Evolutionary conservation across 345 rosid species (phyloP).

Genomic region (Boechera divaricarpa): DNA sequence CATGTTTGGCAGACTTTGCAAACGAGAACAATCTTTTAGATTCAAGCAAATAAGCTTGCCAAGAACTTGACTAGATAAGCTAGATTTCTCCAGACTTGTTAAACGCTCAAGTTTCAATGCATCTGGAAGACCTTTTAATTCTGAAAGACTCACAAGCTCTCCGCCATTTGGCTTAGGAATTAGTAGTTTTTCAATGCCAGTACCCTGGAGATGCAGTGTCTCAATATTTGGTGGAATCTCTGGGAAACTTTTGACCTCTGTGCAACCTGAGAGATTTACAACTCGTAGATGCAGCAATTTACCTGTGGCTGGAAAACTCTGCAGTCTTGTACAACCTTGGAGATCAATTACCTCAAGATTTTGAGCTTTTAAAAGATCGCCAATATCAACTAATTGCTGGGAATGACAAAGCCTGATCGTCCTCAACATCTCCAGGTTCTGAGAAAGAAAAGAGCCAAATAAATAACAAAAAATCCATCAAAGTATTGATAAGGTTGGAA

Average conservation of each 20-base stretch:
- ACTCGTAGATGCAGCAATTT: neutral
- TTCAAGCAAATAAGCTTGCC: slow-evolving; percentile 13
- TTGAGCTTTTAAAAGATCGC: neutral
- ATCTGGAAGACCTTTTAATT: neutral
- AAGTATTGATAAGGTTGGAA: neutral
- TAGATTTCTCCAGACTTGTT: neutral
- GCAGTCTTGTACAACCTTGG: slow-evolving; percentile 7
- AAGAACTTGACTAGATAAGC: neutral
- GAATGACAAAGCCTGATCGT: slow-evolving; percentile 14
- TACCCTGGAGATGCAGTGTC: neutral
- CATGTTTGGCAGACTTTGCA: slow-evolving; percentile 20
- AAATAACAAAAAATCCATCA: neutral
- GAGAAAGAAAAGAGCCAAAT: neutral
- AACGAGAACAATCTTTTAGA: slow-evolving; percentile 11
- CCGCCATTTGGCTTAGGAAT: neutral
- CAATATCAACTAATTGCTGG: neutral
- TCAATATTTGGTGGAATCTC: slow-evolving; percentile 23
- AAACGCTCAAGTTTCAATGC: neutral
- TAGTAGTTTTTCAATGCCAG: neutral
- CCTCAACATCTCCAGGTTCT: neutral
- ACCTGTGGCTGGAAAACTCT: neutral
- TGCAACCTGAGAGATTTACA: slow-evolving; percentile 27
- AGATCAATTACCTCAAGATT: slow-evolving; percentile 18
- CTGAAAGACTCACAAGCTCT: neutral
- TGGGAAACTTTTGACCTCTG: neutral